A percentile compares a stretch with the other conserved stretches of the same genome.
Evolutionary conservation across 1,284 basidiomycete species (phyloP).

Genomic region (Fistulinella cinereoalba): DNA sequence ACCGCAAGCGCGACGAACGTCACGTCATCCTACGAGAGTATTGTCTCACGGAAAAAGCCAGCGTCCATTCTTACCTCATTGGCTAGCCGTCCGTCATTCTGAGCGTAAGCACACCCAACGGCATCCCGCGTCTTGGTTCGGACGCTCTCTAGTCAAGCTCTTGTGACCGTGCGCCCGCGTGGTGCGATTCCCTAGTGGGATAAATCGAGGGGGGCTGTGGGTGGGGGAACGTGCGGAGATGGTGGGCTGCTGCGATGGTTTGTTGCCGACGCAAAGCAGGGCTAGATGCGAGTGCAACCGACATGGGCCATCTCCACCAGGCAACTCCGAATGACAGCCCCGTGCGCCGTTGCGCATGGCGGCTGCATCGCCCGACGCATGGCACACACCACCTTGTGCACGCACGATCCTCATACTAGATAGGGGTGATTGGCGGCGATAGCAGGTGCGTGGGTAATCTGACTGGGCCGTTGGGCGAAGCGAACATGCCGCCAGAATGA

Average conservation of each 20-base stretch:
- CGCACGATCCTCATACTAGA: too few species aligned
- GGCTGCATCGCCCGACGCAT: too few species aligned
- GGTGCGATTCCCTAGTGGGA: conserved; percentile 2
- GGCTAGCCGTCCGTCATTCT: too few species aligned
- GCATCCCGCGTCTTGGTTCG: background rate
- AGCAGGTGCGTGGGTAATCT: background rate
- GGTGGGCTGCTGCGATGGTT: conserved; percentile 8
- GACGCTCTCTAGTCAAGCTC: background rate
- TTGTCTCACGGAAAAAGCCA: too few species aligned
- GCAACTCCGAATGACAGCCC: too few species aligned
- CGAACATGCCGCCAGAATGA: background rate
- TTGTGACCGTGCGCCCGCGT: background rate
- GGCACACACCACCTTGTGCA: too few species aligned
- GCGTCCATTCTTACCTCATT: too few species aligned
- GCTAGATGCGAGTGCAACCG: background rate
- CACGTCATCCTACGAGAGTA: background rate
- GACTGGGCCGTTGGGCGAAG: background rate
- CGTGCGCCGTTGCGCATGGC: too few species aligned
- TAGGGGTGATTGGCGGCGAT: conserved; percentile 6
- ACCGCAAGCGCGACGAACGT: conserved; percentile 1
- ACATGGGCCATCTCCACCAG: too few species aligned
- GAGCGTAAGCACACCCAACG: background rate
- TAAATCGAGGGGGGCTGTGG: conserved; percentile 2
- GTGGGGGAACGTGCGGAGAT: background rate
- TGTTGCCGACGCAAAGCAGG: background rate